A percentile compares a stretch with the other conserved stretches of the same genome.
phyloP scores from a whole-genome alignment of 2,329 filamentous ascomycete species.

The Trichothecium roseum region DNA sequence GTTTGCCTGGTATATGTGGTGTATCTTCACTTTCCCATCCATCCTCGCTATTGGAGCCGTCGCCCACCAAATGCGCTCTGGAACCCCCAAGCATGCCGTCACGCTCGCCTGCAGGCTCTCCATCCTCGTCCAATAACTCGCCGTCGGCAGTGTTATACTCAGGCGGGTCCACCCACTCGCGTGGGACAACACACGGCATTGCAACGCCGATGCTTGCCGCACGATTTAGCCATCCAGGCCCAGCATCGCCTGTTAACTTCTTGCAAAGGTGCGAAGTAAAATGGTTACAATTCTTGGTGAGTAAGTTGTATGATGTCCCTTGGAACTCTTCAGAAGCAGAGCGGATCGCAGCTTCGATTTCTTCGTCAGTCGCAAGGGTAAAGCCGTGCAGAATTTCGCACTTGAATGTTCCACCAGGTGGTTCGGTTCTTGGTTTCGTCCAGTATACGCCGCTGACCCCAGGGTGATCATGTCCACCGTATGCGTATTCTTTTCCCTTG shows the following conservation, averaged over 20 bases:
- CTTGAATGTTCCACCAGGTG: slow-evolving; percentile 68
- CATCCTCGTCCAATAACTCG: slow-evolving; percentile 51
- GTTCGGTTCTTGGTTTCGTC: slow-evolving; percentile 61
- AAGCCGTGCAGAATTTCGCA: slow-evolving; percentile 71
- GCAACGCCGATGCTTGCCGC: slow-evolving; percentile 76
- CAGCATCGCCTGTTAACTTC: slow-evolving; percentile 58
- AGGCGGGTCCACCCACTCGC: slow-evolving; percentile 72
- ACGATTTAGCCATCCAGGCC: slow-evolving; percentile 69
- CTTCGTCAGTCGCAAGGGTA: slow-evolving; percentile 55
- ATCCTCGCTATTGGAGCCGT: slow-evolving; percentile 14
- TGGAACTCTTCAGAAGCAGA: slow-evolving; percentile 61
- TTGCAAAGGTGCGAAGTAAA: slow-evolving; percentile 71
- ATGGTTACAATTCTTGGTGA: slow-evolving; percentile 82
- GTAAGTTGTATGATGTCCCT: slow-evolving; percentile 68
- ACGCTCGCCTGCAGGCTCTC: slow-evolving; percentile 38
- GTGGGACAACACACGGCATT: slow-evolving; percentile 71
- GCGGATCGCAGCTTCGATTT: slow-evolving; percentile 62
- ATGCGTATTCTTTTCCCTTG: slow-evolving; percentile 72
- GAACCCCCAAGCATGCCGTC: slow-evolving; percentile 45
- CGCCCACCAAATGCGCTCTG: slow-evolving; percentile 18
- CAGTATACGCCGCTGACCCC: slow-evolving; percentile 73
- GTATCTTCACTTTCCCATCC: slow-evolving; percentile 38
- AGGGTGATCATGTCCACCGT: slow-evolving; percentile 66
- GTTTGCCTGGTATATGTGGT: slow-evolving; percentile 19
- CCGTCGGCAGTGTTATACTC: slow-evolving; percentile 66